Evolutionary conservation across 2,329 filamentous ascomycete genomes (phyloP), one percentile per base, ranked within the genome.

Genomic region (Tricladium varicosporioides): DNA sequence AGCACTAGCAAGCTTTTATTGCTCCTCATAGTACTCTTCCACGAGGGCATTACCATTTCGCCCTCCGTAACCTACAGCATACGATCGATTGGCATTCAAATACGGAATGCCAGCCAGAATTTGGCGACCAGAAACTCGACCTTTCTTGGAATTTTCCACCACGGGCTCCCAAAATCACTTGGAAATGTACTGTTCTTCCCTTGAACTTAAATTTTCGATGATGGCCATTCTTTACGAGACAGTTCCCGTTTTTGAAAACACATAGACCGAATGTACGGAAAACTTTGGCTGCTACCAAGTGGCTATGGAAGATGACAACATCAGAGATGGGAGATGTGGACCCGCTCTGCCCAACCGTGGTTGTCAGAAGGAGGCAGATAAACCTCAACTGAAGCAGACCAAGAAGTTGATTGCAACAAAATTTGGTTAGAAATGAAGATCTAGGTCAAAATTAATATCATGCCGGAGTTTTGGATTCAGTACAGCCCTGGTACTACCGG

Each of bases 131-230:
- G 89, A 0, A 96, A 97, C 2, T 91, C 94, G 66, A 85, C 84
- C 0, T 92, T 93, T 57, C 77, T 95, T 0, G 90, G 94, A 62
- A 70, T 94, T 0, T 71, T 94, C 0, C 78, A 89, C 0, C 84
- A 89, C 60, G 81, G 86, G 1, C 75, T 96, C 0, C 92, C 92
- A 0, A 0, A 27, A 27, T 91, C 88, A 1, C 73, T 91, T 0
- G 91, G 96, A 46, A 88, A 94, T 56, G 96, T 97, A 91, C 75
- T 96, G 0, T 84, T 85, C 0, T 97, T 96, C 54, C 90, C 96
- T 0, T 94, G 94, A n/a, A n/a, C n/a, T n/a, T n/a, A n/a, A n/a
- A n/a, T n/a, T n/a, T 61, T 88, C 87, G 2, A 94, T 94, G 84
- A 89, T 96, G 81, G 87, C 89, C 0, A 73, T 96, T 0, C 11